Conservation (phyloP, 257 asterid genomes). For the Anisodus tanguticus region DNA sequence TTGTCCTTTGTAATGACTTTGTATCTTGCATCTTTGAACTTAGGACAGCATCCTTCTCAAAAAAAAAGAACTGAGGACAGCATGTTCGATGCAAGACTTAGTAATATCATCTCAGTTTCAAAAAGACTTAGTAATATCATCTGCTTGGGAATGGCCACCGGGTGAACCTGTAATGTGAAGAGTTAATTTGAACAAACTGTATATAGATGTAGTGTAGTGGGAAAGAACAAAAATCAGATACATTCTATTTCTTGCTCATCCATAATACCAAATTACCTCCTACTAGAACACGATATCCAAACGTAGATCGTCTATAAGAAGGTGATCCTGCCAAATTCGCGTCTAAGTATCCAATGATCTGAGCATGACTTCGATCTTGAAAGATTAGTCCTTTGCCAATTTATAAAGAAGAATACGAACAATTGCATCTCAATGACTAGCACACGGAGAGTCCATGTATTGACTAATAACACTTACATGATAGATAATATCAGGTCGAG, state of each 20-base stretch:
- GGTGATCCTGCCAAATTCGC: neutral
- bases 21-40: slow-evolving; percentile 1
- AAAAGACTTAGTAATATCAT: neutral
- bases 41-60: neutral
- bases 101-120: neutral
- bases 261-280: slow-evolving; percentile 6
- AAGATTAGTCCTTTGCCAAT: neutral
- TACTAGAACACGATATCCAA: neutral
- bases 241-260: neutral
- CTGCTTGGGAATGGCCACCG: slow-evolving; percentile 17
- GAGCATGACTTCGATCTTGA: neutral
- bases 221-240: slow-evolving; percentile 1
- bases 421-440: neutral
- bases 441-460: neutral
- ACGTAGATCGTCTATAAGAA: neutral
- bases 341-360: neutral
- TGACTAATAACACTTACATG: neutral
- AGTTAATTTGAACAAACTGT: neutral
- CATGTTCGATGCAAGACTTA: slow-evolving; percentile 16
- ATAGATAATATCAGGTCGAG: neutral
- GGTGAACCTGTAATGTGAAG: slow-evolving; percentile 22
- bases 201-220: slow-evolving; percentile 10
- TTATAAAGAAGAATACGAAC: slow-evolving; percentile 18
- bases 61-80: neutral
- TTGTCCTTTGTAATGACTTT: neutral